Evolutionary conservation across 2,329 filamentous ascomycete genomes (phyloP).

Genomic region (Hymenoscyphus occultus): DNA sequence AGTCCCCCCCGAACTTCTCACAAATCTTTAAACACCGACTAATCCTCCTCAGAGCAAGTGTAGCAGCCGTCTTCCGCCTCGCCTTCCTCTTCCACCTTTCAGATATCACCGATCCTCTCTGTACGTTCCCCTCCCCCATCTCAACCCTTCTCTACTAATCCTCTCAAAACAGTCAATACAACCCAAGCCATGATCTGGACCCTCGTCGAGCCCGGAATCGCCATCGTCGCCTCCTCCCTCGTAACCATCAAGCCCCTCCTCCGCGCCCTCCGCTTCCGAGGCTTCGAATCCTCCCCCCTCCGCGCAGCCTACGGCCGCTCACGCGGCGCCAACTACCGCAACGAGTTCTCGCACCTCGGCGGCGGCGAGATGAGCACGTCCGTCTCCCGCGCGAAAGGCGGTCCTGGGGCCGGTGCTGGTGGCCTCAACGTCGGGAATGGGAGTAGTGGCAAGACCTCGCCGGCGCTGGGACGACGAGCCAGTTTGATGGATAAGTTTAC

Average conservation of each 20-base stretch:
- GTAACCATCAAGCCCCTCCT: constrained; percentile 55
- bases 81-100: not conserved
- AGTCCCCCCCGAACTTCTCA: not conserved
- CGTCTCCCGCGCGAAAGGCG: not conserved
- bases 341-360: not conserved
- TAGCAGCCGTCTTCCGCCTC: not conserved
- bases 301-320: not conserved
- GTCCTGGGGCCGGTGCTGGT: not conserved
- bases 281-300: not conserved
- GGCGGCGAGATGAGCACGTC: too few species aligned
- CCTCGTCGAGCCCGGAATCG: constrained; percentile 54
- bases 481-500: not conserved
- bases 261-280: constrained; percentile 31
- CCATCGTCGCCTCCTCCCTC: constrained; percentile 52
- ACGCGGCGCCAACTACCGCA: too few species aligned
- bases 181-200: constrained; percentile 56
- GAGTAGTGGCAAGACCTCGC: too few species aligned
- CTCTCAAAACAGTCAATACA: constrained; percentile 35
- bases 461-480: too few species aligned
- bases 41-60: not conserved
- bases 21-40: not conserved
- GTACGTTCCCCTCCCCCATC: not conserved
- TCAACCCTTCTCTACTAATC: not conserved
- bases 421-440: too few species aligned
- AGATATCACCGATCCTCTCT: not conserved